Evolutionary conservation across 208 protist species (phyloP), one percentile per base, ranked within the genome.

Genomic region (Angomonas desouzai): DNA sequence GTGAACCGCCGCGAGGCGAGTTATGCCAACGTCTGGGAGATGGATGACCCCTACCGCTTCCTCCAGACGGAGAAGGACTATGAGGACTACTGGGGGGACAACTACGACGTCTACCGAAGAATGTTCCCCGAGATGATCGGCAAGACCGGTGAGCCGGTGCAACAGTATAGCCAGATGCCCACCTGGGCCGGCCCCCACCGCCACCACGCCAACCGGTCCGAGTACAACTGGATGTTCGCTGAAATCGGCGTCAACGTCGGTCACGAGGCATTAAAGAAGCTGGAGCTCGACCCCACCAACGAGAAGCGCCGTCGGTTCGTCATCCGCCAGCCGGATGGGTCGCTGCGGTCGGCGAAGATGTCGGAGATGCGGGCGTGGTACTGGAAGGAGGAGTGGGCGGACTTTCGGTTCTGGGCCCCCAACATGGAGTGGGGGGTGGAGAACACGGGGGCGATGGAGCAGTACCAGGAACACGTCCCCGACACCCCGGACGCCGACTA

Each of bases 331-430:
- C 93, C 93, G 20, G 93, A 97, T 66, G 93, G 93, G 11, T 93
- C 90, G 56, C 78, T 97, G 76, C 87, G 93, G 30, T 96, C 90
- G 13, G 93, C 93, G 45, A 97, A 97, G 70, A 97, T 95, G 90
- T 96, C 90, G n/a, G 93, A 97, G 69, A 97, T 97, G 87, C 88
- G 91, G 23, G 90, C 90, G 28, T 97, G 90, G 89, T 97, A 97
- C 74, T 97, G 91, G 91, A 97, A 97, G 77, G 91, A 97, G 73
- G 87, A 97, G 74, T 97, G 91, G 91, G 91, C 91, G 9, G 91
- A 97, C 79, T 97, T 97, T 63, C 89, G 91, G 55, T 97, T 97
- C 77, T 97, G 91, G 89, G 91, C 85, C 4, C 91, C 91, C 6
- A 88, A 97, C 75, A 97, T 97, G 91, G 89, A 94, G 70, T 97